Evolutionary conservation across 2,329 filamentous ascomycete genomes (phyloP), one percentile per base, ranked within the genome.

Genomic region (Colletotrichum eleusines): DNA sequence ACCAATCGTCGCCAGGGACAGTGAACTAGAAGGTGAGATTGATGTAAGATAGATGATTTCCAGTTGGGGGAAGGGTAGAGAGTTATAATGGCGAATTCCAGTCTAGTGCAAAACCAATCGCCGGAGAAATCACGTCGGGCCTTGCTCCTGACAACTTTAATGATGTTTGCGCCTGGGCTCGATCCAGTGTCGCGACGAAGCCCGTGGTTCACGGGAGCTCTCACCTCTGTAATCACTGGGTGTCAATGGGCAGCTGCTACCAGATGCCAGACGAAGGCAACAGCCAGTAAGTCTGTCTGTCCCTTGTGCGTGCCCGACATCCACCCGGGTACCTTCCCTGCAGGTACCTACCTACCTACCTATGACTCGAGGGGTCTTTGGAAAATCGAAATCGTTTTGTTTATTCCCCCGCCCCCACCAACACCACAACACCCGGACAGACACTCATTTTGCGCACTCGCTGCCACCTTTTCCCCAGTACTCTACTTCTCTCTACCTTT

Each of bases 331-430:
- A 33, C 51, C 44, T 11, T 59, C 69, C 69, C 48, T 54, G 59
- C 33, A 51, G 26, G 44, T 46, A 4, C 14, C 14, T 38, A 33
- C 9, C 33, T 35, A 9, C 14, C 5, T 44, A 9, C 18, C 46
- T 69, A 59, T 59, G 61, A 63, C 38, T 69, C 60, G 64, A 59
- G 59, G 48, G 64, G 64, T 60, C 58, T 35, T 50, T 18, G 59
- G 26, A 40, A n/a, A 51, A 35, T 63, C 54, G 65, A 71, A 71
- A 63, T 69, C 64, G 51, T 68, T 58, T 54, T 42, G 60, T 63
- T 63, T 71, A 60, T 69, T 69, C 59, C 69, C 69, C 69, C 69
- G 62, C 59, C 69, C 69, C 69, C 69, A 69, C 69, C 64, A 68
- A 44, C 50, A 71, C 42, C 69, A 71, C 53, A 53, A 66, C 57